Percentiles rank a stretch among this genome's conserved stretches.
These are phyloP conservation scores for Phialophora macrospora DNA, from an alignment of 2,329 filamentous ascomycete genomes.

Conservation along the genomic window DNA sequence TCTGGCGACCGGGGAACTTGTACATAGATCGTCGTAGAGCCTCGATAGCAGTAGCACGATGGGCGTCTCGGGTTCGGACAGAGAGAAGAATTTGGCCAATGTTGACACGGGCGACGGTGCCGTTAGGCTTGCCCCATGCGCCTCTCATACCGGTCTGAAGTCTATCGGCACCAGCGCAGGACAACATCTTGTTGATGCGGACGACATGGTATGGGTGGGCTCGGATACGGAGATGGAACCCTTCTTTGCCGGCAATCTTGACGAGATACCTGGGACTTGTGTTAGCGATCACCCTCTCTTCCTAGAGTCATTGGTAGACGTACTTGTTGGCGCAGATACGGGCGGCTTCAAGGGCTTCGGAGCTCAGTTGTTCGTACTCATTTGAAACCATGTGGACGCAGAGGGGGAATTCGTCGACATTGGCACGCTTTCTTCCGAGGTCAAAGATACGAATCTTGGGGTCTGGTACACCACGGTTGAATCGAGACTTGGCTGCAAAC, in stretches of 20 bases:
- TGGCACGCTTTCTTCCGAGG: conserved; percentile 96
- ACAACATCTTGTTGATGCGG: conserved; percentile 99
- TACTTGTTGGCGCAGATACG: conserved; percentile 99
- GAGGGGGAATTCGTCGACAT: conserved; percentile 98
- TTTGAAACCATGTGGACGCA: conserved; percentile 99
- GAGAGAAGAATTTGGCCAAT: conserved; percentile 99
- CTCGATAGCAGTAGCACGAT: conserved; percentile 93
- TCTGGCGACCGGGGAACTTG: conserved; percentile 99
- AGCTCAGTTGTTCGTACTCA: conserved; percentile 99
- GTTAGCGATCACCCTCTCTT: conserved; percentile 25
- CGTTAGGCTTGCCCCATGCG: conserved; percentile 99
- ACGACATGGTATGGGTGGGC: conserved; percentile 99
- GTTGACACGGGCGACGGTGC: conserved; percentile 98
- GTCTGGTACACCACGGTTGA: conserved; percentile 97
- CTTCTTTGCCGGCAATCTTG: conserved; percentile 72
- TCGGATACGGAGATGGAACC: conserved; percentile 73
- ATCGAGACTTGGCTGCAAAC: conserved; percentile 81
- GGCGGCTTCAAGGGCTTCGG: conserved; percentile 98
- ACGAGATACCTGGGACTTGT: conserved; percentile 63
- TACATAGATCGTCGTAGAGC: conserved; percentile 99
- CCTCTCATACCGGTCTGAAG: conserved; percentile 99
- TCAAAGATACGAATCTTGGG: conserved; percentile 95
- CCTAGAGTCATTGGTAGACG: conserved; percentile 37
- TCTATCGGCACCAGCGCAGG: conserved; percentile 99
- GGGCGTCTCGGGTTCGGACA: conserved; percentile 92